These are phyloP conservation scores for Amanita inopinata DNA, from an alignment of 768 basidiomycete species.

Conservation along the genomic window DNA sequence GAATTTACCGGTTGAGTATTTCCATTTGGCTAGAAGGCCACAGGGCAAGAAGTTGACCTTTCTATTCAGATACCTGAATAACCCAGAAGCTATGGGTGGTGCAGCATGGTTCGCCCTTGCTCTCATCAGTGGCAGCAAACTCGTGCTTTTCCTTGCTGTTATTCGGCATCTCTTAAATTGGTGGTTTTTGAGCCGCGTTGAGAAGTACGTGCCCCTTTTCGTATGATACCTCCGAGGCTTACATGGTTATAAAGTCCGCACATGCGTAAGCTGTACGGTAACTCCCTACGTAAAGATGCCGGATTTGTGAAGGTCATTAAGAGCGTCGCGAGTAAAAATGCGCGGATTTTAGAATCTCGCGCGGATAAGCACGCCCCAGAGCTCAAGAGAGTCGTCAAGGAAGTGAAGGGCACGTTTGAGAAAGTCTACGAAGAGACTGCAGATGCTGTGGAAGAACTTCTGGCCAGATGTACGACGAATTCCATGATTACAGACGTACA, in stretches of 20 bases:
- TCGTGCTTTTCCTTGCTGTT: slow-evolving; percentile 80
- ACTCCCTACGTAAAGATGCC: slow-evolving; percentile 88
- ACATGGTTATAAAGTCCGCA: slow-evolving; percentile 60
- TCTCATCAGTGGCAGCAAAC: slow-evolving; percentile 84
- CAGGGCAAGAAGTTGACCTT: not conserved
- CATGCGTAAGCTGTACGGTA: slow-evolving; percentile 93
- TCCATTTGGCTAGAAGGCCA: slow-evolving; percentile 1
- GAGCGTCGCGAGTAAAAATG: slow-evolving; percentile 80
- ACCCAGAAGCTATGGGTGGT: slow-evolving; percentile 93
- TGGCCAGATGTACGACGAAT: slow-evolving; percentile 70
- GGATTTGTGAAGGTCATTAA: slow-evolving; percentile 99
- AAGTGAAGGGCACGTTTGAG: slow-evolving; percentile 90
- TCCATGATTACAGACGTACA: not conserved
- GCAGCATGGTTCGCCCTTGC: slow-evolving; percentile 93
- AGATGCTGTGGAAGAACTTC: slow-evolving; percentile 88
- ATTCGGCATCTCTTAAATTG: slow-evolving; percentile 81
- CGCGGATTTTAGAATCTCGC: slow-evolving; percentile 59
- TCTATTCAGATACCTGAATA: slow-evolving; percentile 68
- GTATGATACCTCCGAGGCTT: slow-evolving; percentile 4
- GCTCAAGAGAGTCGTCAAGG: slow-evolving; percentile 67
- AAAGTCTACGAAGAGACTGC: slow-evolving; percentile 94
- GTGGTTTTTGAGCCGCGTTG: slow-evolving; percentile 93
- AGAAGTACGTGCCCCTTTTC: slow-evolving; percentile 53
- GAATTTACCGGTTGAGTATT: slow-evolving; percentile 73
- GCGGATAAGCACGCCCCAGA: slow-evolving; percentile 80